A percentile compares a stretch with the other conserved stretches of the same genome.
Evolutionary conservation across 768 basidiomycete genomes (phyloP).

Genomic region (Lentinula edodes): DNA sequence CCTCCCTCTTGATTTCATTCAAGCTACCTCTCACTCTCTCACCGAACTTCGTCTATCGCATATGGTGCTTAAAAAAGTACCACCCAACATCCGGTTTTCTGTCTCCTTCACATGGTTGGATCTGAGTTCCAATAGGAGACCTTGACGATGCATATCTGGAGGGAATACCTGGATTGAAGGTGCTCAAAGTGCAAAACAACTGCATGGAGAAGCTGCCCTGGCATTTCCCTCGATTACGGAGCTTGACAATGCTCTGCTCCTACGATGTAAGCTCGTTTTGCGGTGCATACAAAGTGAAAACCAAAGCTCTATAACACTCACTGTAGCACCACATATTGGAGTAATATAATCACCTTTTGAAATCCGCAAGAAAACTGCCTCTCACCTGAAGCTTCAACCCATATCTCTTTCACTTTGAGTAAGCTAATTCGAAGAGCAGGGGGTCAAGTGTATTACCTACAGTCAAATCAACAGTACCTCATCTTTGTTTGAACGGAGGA

Average conservation of each 20-base stretch:
- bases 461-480: too few relatives aligned
- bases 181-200: constrained; percentile 84
- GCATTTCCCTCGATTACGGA: constrained; percentile 72
- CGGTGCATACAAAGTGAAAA: too few relatives aligned
- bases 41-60: constrained; percentile 82
- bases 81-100: constrained; percentile 75
- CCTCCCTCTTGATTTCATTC: constrained; percentile 94
- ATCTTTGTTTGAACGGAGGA: too few relatives aligned
- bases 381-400: too few relatives aligned
- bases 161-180: constrained; percentile 61
- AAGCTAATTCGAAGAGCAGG: too few relatives aligned
- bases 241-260: constrained; percentile 52
- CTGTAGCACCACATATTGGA: too few relatives aligned
- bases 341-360: too few relatives aligned
- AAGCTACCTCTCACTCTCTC: constrained; percentile 68
- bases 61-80: constrained; percentile 94
- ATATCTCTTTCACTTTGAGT: too few relatives aligned
- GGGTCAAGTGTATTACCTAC: too few relatives aligned
- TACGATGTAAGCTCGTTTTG: too few relatives aligned
- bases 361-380: too few relatives aligned
- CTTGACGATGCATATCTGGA: constrained; percentile 84
- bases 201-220: constrained; percentile 81
- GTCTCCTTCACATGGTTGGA: constrained; percentile 74
- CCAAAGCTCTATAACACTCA: too few relatives aligned
- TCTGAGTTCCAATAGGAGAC: constrained; percentile 86